These are phyloP conservation scores for Saccharomyces jurei DNA, from an alignment of 805 yeast genomes.

Conservation along the genomic window DNA sequence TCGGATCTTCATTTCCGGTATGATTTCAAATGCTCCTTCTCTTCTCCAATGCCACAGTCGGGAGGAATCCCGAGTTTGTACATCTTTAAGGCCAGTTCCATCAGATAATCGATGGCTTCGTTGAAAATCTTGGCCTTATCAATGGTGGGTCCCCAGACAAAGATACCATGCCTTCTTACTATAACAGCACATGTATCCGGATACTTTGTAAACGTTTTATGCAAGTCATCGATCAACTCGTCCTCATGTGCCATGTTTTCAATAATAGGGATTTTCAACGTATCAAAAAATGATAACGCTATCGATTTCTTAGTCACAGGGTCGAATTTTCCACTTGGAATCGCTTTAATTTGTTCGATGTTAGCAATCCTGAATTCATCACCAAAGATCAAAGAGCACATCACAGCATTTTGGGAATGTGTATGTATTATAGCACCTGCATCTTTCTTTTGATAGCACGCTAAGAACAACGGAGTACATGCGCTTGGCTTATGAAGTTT, in stretches of 20 bases:
- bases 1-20: constrained; percentile 5
- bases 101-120: constrained; percentile 84
- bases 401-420: constrained; percentile 82
- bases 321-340: constrained; percentile 59
- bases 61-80: constrained; percentile 57
- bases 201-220: constrained; percentile 54
- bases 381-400: constrained; percentile 63
- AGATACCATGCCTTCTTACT: constrained; percentile 89
- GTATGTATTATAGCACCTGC: constrained; percentile 95
- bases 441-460: constrained; percentile 55
- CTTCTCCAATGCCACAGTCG: constrained; percentile 30
- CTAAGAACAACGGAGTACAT: constrained; percentile 81
- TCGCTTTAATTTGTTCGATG: constrained; percentile 88
- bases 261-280: constrained; percentile 77
- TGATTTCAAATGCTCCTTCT: constrained; percentile 17
- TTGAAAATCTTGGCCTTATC: constrained; percentile 91
- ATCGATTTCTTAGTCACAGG: constrained; percentile 38
- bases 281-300: constrained; percentile 62
- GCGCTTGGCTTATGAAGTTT: constrained; percentile 75
- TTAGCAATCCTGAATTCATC: constrained; percentile 67
- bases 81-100: constrained; percentile 83
- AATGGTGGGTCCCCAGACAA: constrained; percentile 90
- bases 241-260: constrained; percentile 88
- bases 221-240: constrained; percentile 60
- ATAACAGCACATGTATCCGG: constrained; percentile 80